These are phyloP conservation scores for Phlebiopsis gigantea DNA, from an alignment of 768 basidiomycete species.

Conservation along the genomic window DNA sequence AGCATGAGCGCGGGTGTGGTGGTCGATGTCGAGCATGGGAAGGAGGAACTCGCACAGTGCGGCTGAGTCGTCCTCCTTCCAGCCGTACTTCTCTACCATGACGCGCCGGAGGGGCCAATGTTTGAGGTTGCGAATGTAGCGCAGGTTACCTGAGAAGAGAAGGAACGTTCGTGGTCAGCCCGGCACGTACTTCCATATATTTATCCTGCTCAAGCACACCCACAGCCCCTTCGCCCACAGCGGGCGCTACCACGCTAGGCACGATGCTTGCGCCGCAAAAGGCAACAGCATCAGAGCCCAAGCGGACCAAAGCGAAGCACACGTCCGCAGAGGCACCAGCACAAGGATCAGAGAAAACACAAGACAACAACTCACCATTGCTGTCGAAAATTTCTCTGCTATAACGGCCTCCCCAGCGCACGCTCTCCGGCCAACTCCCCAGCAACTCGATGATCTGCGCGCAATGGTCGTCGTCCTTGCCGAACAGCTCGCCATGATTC, in stretches of 20 bases:
- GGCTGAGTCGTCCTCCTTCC: conserved; percentile 50
- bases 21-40: conserved; percentile 73
- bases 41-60: conserved; percentile 61
- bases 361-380: conserved; percentile 38
- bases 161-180: conserved; percentile 6
- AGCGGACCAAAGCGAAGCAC: neutral
- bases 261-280: neutral
- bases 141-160: conserved; percentile 46
- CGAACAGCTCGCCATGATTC: conserved; percentile 73
- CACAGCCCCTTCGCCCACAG: neutral
- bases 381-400: conserved; percentile 82
- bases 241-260: neutral
- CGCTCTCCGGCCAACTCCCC: conserved; percentile 67
- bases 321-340: neutral
- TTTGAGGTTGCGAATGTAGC: conserved; percentile 71
- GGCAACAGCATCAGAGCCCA: neutral
- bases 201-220: neutral
- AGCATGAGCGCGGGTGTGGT: conserved; percentile 62
- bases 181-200: neutral
- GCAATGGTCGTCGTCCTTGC: conserved; percentile 94
- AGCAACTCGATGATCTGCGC: conserved; percentile 92
- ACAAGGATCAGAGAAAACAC: neutral
- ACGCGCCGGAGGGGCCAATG: conserved; percentile 80
- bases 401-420: conserved; percentile 82
- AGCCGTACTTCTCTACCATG: conserved; percentile 86